Conservation (phyloP, 306 rosid genomes). For the Pueraria montana region DNA sequence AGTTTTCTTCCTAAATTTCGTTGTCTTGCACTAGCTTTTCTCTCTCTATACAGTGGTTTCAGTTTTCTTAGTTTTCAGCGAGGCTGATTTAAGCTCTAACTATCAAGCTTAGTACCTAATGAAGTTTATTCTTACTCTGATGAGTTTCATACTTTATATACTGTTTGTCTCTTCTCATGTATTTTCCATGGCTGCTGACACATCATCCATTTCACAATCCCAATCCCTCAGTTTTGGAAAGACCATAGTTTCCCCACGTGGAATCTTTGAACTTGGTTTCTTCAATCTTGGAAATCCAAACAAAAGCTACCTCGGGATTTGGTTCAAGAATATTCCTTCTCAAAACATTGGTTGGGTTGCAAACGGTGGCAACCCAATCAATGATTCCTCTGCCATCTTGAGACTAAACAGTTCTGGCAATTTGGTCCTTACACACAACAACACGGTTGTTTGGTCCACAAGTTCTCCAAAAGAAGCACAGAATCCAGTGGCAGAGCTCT, state of each 20-base stretch:
- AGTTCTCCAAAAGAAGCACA: neutral
- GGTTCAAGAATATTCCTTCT: neutral
- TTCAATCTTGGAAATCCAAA: neutral
- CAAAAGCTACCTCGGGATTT: neutral
- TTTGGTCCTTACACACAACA: neutral
- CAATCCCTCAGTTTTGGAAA: neutral
- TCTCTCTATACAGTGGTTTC: neutral
- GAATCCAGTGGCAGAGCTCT: neutral
- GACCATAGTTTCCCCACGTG: neutral
- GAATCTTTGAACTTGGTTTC: neutral
- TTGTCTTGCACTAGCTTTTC: neutral
- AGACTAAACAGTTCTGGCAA: neutral
- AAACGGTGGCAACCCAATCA: neutral
- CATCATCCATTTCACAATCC: neutral
- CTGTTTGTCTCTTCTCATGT: neutral
- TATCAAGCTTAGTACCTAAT: neutral
- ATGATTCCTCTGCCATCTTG: neutral
- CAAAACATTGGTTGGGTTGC: neutral
- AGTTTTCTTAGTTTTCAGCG: too few species aligned
- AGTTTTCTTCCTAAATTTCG: neutral
- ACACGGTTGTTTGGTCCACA: neutral
- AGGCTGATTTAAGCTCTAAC: neutral
- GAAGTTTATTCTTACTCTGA: neutral
- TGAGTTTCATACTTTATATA: neutral
- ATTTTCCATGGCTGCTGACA: neutral